Evolutionary conservation across 2,329 filamentous ascomycete species (phyloP), one percentile per base, ranked within the genome.

Genomic region (Rhynchosporium secalis): DNA sequence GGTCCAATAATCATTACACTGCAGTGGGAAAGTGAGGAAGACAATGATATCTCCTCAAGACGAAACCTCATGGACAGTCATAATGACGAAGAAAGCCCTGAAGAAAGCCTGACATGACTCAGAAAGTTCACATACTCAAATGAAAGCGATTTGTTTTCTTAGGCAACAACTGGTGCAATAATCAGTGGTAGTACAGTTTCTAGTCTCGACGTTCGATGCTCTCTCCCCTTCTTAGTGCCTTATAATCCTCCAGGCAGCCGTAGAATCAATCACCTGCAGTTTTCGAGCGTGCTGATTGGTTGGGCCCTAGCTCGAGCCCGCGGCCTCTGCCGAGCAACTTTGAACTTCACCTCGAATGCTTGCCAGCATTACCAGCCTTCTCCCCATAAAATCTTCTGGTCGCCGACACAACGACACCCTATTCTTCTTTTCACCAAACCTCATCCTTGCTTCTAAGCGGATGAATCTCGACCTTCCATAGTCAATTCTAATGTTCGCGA

Each of bases 131-230:
- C 26, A 10, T 36, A 3, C 15, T 59, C 56, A 8, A 45, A 46
- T 58, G 33, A 56, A 31, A 65, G 28, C 66, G 81, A 82, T 83
- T 83, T 12, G 33, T 61, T 62, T 61, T 47, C 57, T 66, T 62
- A 70, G 68, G 69, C 68, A 68, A 60, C 66, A 65, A 63, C 36
- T 26, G 38, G 49, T 8, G 49, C 57, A 45, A 49, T 10, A 36
- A 36, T 6, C 9, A 36, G 33, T 36, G 33, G 33, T 36, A 36
- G 33, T 36, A 36, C 47, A 41, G 47, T 8, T 40, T n/a, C 26
- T 10, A 33, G 51, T 41, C 36, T 54, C 3, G 36, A 54, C 28
- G 38, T n/a, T 41, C 51, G 20, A 41, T 41, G 51, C 28, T 31
- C 20, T 58, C n/a, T 38, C 38, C 43, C 3, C 13, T 29, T 31